Evolutionary conservation across 2,329 filamentous ascomycete genomes (phyloP), one percentile per base, ranked within the genome.

Genomic region (Sordariomycetes sp.): DNA sequence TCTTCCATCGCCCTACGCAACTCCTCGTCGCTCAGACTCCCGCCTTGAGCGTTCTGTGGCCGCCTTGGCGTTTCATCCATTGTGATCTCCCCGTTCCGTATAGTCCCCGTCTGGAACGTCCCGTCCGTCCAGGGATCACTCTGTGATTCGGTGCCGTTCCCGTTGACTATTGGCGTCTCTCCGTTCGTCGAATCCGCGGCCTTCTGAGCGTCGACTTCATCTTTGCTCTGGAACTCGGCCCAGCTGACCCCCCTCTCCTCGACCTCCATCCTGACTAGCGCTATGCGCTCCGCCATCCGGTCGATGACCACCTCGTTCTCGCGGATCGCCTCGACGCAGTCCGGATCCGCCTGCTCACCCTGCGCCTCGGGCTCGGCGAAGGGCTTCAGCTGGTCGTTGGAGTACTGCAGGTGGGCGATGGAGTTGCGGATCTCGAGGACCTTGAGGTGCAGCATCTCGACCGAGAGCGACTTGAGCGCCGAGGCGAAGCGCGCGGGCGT

Each of bases 391-490:
- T 87, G 75, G 42, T 72, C 70, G 60, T 87, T 88, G 42, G 78
- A 83, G 54, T 78, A 77, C 48, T 79, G 72, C 18, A 88, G 75
- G 56, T 88, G 82, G 17, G 72, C 68, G 50, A 87, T 79, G 46
- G 69, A 75, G 68, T 86, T 87, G 53, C 74, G 75, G 41, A 88
- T 68, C 55, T 88, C 84, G 50, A 82, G 72, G 39, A 81, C 73
- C 58, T 87, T 87, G 57, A 82, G 68, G 58, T 82, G 78, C 6
- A 88, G 76, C 37, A 70, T 70, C 41, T 72, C 68, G 43, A 79
- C 54, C 26, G 81, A 73, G 36, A 88, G 75, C 39, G 79, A 72
- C 43, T 69, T 64, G 44, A 88, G 68, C 17, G 83, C 83, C 40
- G 66, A 63, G 49, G 78, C 74, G 62, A 85, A 86, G 51, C 71